Conservation (phyloP, 2,329 filamentous ascomycete genomes). For the Pleurostoma richardsiae region DNA sequence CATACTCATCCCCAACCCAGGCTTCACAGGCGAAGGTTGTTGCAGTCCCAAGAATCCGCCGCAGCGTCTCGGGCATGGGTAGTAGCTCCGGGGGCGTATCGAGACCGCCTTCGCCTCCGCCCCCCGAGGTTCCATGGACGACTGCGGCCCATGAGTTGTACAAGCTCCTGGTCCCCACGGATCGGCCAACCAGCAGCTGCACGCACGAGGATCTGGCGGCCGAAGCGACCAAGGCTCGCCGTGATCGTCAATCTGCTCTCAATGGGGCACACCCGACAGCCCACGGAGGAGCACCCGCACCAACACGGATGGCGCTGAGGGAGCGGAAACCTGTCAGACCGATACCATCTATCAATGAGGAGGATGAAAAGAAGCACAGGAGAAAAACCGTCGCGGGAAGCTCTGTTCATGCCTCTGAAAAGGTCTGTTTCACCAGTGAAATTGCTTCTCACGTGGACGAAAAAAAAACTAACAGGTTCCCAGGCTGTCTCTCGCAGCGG, state of each 20-base stretch:
- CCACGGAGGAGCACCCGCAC: constrained; percentile 19
- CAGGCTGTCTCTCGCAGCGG: constrained; percentile 28
- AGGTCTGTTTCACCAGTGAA: constrained; percentile 20
- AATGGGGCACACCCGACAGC: not conserved
- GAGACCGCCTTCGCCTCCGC: constrained; percentile 57
- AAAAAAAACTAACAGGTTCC: constrained; percentile 9
- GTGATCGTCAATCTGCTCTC: constrained; percentile 58
- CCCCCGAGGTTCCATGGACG: constrained; percentile 81
- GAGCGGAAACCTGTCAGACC: constrained; percentile 59
- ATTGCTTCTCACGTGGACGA: not conserved
- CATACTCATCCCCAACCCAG: constrained; percentile 83
- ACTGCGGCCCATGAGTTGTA: constrained; percentile 78
- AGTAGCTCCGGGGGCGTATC: constrained; percentile 25
- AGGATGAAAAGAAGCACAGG: constrained; percentile 44
- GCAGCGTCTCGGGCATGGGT: constrained; percentile 53
- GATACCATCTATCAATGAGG: constrained; percentile 33
- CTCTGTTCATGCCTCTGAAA: constrained; percentile 37
- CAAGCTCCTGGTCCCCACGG: constrained; percentile 72
- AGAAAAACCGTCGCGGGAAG: constrained; percentile 58
- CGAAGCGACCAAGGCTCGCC: constrained; percentile 56
- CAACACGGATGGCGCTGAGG: constrained; percentile 68
- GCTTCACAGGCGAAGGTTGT: constrained; percentile 79
- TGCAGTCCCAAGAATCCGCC: constrained; percentile 59
- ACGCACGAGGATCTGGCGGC: constrained; percentile 73
- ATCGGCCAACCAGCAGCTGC: constrained; percentile 71